A percentile compares a stretch with the other conserved stretches of the same genome.
These are phyloP conservation scores for Cryphonectria radicalis DNA, from an alignment of 2,329 filamentous ascomycete species.

Conservation along the genomic window DNA sequence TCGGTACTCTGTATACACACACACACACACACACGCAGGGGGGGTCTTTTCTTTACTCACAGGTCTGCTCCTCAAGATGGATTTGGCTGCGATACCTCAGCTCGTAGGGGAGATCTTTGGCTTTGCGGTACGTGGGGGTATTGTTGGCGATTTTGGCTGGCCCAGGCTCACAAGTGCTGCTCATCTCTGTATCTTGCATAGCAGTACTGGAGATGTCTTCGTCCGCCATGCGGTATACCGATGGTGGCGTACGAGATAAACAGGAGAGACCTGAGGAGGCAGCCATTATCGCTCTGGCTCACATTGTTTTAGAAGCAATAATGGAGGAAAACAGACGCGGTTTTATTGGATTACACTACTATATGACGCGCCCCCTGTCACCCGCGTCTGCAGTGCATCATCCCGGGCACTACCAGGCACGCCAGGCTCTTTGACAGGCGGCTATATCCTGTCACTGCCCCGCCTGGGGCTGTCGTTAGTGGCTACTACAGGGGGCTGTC, in stretches of 20 bases:
- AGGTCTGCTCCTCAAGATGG: conserved; percentile 74
- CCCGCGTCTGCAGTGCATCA: not conserved
- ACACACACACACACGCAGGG: not conserved
- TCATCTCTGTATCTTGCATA: conserved; percentile 26
- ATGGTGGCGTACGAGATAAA: conserved; percentile 31
- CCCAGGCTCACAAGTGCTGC: conserved; percentile 31
- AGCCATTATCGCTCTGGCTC: conserved; percentile 31
- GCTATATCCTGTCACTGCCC: not conserved
- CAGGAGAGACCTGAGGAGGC: conserved; percentile 37
- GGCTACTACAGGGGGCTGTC: not conserved
- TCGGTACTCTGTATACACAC: conserved; percentile 3
- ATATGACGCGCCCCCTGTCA: conserved; percentile 1
- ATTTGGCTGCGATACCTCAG: conserved; percentile 70
- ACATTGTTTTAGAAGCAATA: conserved; percentile 4
- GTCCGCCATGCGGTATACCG: conserved; percentile 23
- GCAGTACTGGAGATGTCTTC: conserved; percentile 13
- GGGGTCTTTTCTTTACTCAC: conserved; percentile 29
- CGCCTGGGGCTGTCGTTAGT: not conserved
- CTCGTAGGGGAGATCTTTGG: conserved; percentile 62
- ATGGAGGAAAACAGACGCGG: not conserved
- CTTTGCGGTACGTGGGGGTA: conserved; percentile 52
- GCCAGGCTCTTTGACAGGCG: not conserved
- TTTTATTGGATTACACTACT: not conserved
- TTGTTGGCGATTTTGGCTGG: conserved; percentile 6
- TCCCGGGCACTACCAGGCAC: too few species aligned